phyloP scores from a whole-genome alignment of 441 rosid genomes.

The Pelargonium myrrhifolium region DNA sequence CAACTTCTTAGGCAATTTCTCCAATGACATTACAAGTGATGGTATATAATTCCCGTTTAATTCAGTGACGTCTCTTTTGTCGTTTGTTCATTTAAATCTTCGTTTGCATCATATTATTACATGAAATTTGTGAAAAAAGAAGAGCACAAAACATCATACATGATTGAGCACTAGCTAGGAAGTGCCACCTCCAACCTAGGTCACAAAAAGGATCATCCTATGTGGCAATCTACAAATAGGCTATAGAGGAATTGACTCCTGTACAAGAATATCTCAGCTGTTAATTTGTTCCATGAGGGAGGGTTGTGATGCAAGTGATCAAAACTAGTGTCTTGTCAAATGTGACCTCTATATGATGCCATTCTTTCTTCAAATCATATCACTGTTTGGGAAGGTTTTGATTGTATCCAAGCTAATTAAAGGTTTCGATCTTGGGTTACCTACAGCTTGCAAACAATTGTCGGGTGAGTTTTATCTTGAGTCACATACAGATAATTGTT shows the following conservation, averaged over 20 bases:
- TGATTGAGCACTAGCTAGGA: background rate
- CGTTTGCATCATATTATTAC: too few species aligned
- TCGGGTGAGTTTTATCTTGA: too few species aligned
- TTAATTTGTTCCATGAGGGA: background rate
- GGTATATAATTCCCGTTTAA: too few species aligned
- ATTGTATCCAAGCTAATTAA: too few species aligned
- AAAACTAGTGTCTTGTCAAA: background rate
- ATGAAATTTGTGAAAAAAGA: background rate
- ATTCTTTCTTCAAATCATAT: background rate
- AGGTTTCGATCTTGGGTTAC: too few species aligned
- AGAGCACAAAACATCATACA: background rate
- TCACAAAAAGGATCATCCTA: background rate
- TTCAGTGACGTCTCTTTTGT: background rate
- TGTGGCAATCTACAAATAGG: too few species aligned
- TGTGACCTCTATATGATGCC: background rate
- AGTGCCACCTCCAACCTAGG: background rate
- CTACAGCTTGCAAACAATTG: too few species aligned
- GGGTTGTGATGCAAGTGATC: background rate
- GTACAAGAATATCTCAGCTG: constrained; percentile 1
- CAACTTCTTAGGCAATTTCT: background rate
- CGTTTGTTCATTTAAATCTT: too few species aligned
- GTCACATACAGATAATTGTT: too few species aligned
- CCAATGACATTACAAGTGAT: background rate
- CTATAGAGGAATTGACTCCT: background rate
- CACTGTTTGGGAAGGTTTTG: background rate